Conservation (phyloP, 176 grass and related monocot species). For the Oryza glumipatula region DNA sequence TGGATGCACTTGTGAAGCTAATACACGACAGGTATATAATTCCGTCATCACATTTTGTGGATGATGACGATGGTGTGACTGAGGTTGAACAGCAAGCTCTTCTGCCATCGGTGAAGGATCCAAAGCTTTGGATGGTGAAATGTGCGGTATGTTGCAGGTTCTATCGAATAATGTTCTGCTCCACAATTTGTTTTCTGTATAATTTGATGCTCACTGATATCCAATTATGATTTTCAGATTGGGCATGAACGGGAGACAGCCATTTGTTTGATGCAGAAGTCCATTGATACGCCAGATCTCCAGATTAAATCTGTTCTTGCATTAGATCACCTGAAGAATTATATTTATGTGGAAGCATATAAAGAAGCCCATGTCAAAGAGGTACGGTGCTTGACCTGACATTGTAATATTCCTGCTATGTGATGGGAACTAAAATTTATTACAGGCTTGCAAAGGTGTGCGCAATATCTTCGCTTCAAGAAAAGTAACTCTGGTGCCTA, state of each 20-base stretch:
- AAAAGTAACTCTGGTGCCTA: slow-evolving; percentile 69
- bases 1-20: slow-evolving; percentile 39
- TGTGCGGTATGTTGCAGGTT: slow-evolving; percentile 60
- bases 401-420: slow-evolving; percentile 31
- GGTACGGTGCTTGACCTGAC: slow-evolving; percentile 43
- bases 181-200: slow-evolving; percentile 30
- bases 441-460: slow-evolving; percentile 80
- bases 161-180: slow-evolving; percentile 6
- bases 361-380: slow-evolving; percentile 89
- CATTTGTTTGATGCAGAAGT: slow-evolving; percentile 84
- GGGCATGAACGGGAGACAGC: slow-evolving; percentile 76
- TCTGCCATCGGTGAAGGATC: slow-evolving; percentile 92
- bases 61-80: slow-evolving; percentile 53
- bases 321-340: slow-evolving; percentile 85
- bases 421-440: slow-evolving; percentile 22
- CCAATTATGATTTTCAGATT: slow-evolving; percentile 52
- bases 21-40: slow-evolving; percentile 25
- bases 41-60: slow-evolving; percentile 40
- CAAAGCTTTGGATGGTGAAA: slow-evolving; percentile 98
- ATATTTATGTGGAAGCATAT: slow-evolving; percentile 87
- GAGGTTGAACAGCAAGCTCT: slow-evolving; percentile 91
- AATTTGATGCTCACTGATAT: slow-evolving; percentile 32
- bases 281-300: slow-evolving; percentile 67
- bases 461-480: slow-evolving; percentile 67
- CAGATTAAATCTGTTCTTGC: slow-evolving; percentile 70